Base-by-base conservation (phyloP, 768 basidiomycete species). In the Pleurotus ostreatus region DNA sequence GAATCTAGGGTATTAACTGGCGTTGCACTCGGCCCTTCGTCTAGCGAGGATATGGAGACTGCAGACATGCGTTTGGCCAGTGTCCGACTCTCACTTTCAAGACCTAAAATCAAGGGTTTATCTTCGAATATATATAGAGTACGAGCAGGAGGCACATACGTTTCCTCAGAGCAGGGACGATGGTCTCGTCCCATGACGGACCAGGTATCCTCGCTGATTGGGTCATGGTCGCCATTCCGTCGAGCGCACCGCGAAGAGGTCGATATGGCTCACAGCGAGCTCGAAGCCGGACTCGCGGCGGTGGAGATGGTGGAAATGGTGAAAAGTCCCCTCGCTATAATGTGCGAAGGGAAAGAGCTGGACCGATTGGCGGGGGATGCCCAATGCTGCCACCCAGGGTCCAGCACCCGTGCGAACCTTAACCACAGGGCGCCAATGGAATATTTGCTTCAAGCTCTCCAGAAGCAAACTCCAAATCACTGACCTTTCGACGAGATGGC, bases 151-250 rank as follows among this genome's bases (percentile, higher is more conserved):
- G 7, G 56, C 46, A 75, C 81, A 65, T 74, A 92, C 89, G 80
- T 77, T 91, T 89, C 62, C 90, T 80, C 38, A 92, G 76, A 40
- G 87, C 78, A 55, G 90, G 91, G 26, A 92, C 91, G 55, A 92
- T 89, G 37, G 82, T 82, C 65, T 90, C 89, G 68, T 91, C 90
- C 89, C 89, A 92, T 38, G 82, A 78, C 49, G 85, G 81, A 43
- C 76, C 73, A 49, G 74, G 72, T 45, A 71, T 61, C 44, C 70
- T 63, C 49, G 74, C 71, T 57, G 76, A 67, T 67, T 77, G 76
- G 47, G 74, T 77, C 51, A 53, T 20, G 37, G 51, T 53, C 51
- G 51, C 51, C 51, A 53, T 53, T 2, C 4, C n/a, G 25, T 49
- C 48, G 26, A 30, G n/a, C 48, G 48, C 22, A 34, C 48, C 16